Evolutionary conservation across 495 filamentous ascomycete genomes (phyloP).

Genomic region (Trichoderma asperelloides): DNA sequence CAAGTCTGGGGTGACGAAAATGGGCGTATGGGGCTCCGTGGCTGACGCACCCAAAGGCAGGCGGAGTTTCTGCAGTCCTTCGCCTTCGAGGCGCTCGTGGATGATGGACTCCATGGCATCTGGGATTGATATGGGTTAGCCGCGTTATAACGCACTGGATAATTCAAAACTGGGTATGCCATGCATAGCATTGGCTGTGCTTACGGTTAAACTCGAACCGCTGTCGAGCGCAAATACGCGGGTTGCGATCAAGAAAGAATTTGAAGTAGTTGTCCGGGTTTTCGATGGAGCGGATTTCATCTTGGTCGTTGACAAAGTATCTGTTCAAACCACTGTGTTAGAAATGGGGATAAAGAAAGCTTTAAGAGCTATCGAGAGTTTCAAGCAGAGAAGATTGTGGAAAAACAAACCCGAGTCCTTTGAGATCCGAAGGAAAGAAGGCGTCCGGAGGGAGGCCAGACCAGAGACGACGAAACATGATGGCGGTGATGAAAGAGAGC

Average conservation of each 20-base stretch:
- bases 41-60: conserved; percentile 46
- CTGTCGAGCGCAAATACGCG: conserved; percentile 61
- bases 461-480: conserved; percentile 62
- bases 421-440: conserved; percentile 50
- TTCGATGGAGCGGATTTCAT: conserved; percentile 60
- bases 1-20: conserved; percentile 54
- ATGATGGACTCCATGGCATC: conserved; percentile 56
- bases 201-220: conserved; percentile 62
- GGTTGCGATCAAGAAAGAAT: conserved; percentile 61
- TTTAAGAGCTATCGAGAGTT: conserved; percentile 11
- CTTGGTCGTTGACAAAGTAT: conserved; percentile 60
- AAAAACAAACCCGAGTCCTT: conserved; percentile 56
- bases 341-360: not conserved
- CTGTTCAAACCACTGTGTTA: conserved; percentile 25
- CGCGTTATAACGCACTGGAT: not conserved
- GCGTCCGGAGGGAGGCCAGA: conserved; percentile 63
- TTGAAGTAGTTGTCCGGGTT: conserved; percentile 60
- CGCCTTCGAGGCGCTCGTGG: conserved; percentile 45
- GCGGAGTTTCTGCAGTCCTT: conserved; percentile 45
- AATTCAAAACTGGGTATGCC: not conserved
- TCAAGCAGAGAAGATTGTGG: not conserved
- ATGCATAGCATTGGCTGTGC: conserved; percentile 10
- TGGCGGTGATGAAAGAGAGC: not conserved
- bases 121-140: conserved; percentile 20
- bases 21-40: conserved; percentile 52